Percentiles rank a stretch among this genome's conserved stretches.
phyloP scores from a whole-genome alignment of 164 flowering plant species.

The Vitis amurensis region DNA sequence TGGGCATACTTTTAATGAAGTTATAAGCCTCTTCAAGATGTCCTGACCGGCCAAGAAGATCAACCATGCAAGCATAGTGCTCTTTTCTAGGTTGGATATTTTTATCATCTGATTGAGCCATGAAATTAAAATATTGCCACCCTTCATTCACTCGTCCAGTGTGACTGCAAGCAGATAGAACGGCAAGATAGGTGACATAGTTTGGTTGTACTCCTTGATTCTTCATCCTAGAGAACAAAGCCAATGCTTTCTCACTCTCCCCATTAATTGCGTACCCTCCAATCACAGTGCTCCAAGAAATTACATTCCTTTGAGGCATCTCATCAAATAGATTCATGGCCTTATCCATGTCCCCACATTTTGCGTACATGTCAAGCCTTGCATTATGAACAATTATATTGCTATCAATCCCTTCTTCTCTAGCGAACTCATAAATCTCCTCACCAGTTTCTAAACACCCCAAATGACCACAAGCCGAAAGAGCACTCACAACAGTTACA shows the following conservation, averaged over 20 bases:
- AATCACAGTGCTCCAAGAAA: constrained; percentile 54
- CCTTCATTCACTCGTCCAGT: constrained; percentile 44
- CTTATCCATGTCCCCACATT: constrained; percentile 33
- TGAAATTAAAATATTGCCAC: constrained; percentile 26
- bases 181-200: constrained; percentile 38
- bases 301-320: constrained; percentile 34
- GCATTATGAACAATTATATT: constrained; percentile 39
- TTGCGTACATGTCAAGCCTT: constrained; percentile 39
- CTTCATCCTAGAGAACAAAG: constrained; percentile 36
- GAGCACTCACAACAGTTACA: constrained; percentile 32
- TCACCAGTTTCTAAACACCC: constrained; percentile 39
- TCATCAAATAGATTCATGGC: constrained; percentile 34
- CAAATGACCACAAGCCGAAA: constrained; percentile 41
- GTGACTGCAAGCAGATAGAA: constrained; percentile 48
- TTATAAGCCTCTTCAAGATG: constrained; percentile 40
- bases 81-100: constrained; percentile 34
- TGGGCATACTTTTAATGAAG: constrained; percentile 38
- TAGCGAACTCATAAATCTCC: constrained; percentile 21
- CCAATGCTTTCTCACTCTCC: constrained; percentile 31
- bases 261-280: constrained; percentile 46
- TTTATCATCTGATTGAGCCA: constrained; percentile 24
- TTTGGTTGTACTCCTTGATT: constrained; percentile 33
- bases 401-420: constrained; percentile 19
- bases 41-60: constrained; percentile 52
- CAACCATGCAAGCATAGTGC: constrained; percentile 56